phyloP scores from a whole-genome alignment of 495 filamentous ascomycete genomes.

The Podospora pseudopauciseta region DNA sequence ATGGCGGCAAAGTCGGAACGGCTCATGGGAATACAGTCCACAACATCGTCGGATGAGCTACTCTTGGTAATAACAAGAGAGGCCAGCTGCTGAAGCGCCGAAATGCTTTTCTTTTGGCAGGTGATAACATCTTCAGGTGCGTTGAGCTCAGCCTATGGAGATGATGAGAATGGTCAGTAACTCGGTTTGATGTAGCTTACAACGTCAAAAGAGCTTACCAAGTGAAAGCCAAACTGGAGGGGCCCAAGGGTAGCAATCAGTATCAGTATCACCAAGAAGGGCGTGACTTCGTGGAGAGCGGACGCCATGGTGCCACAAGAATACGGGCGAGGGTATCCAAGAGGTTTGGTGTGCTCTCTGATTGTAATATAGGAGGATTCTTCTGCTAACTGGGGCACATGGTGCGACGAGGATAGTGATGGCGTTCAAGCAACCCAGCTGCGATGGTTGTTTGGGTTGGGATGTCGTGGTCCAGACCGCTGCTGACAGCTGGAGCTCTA shows the following conservation, averaged over 20 bases:
- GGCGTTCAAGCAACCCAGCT: background rate
- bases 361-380: background rate
- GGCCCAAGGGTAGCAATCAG: slow-evolving; percentile 69
- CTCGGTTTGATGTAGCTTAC: background rate
- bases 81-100: slow-evolving; percentile 33
- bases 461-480: background rate
- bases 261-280: slow-evolving; percentile 63
- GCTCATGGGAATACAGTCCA: slow-evolving; percentile 82
- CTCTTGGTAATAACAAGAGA: slow-evolving; percentile 26
- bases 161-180: slow-evolving; percentile 21
- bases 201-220: slow-evolving; percentile 54
- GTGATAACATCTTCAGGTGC: slow-evolving; percentile 87
- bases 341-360: background rate
- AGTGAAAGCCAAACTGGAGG: slow-evolving; percentile 89
- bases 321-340: background rate
- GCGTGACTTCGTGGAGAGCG: slow-evolving; percentile 47
- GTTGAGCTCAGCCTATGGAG: slow-evolving; percentile 80
- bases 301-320: slow-evolving; percentile 31
- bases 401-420: slow-evolving; percentile 1
- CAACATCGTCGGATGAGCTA: slow-evolving; percentile 38
- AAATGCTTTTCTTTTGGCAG: slow-evolving; percentile 63
- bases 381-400: background rate
- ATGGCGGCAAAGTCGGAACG: slow-evolving; percentile 72
- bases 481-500: background rate
- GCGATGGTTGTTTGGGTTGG: background rate